Conservation (phyloP, 345 rosid genomes). For the Camelina hispida region DNA sequence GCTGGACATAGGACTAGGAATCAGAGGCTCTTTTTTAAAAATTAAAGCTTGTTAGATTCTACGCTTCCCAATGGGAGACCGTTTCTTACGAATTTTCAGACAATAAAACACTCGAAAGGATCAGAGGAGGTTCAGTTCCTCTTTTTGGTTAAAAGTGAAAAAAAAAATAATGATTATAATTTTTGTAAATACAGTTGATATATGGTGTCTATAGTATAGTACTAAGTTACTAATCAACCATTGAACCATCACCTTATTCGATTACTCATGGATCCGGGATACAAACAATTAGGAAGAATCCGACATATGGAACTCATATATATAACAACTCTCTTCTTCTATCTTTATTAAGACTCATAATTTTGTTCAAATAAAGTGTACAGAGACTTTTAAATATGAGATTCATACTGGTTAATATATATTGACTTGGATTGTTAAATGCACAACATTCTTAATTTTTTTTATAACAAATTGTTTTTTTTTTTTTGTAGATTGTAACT, state of each 20-base stretch:
- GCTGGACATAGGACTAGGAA: conserved; percentile 42
- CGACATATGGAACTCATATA: not conserved
- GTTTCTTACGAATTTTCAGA: conserved; percentile 40
- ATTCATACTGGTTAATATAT: not conserved
- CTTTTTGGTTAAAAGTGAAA: conserved; percentile 42
- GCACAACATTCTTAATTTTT: not conserved
- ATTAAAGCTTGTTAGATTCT: conserved; percentile 38
- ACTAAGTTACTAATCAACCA: conserved; percentile 7
- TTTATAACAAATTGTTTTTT: not conserved
- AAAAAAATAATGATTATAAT: conserved; percentile 1
- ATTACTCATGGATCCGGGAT: conserved; percentile 30
- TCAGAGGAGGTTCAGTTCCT: conserved; percentile 42
- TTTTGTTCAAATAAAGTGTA: not conserved
- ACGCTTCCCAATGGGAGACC: conserved; percentile 48
- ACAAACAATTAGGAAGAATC: not conserved
- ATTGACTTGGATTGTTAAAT: not conserved
- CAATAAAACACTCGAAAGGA: conserved; percentile 35
- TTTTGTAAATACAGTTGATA: conserved; percentile 22
- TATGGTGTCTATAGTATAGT: conserved; percentile 23
- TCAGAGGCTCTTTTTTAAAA: conserved; percentile 16
- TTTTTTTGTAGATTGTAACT: not conserved
- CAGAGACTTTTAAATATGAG: not conserved
- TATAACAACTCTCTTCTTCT: not conserved
- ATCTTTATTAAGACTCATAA: not conserved
- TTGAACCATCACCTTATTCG: conserved; percentile 36